Base-by-base conservation (phyloP, 1,284 basidiomycete genomes). In the Marasmius oreades region DNA sequence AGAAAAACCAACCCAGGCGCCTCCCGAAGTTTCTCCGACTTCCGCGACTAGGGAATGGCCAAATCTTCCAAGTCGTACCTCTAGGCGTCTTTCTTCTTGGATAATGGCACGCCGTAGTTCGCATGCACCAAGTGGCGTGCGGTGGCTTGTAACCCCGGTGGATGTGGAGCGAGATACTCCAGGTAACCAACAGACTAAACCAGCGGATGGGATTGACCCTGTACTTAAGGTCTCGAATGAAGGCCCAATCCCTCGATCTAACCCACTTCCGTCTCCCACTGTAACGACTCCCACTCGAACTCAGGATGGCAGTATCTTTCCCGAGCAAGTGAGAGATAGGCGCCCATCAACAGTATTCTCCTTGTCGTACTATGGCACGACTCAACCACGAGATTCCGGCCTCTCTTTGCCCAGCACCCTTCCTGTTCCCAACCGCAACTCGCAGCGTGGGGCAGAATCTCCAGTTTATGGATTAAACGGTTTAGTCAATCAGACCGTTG, bases 391-490 rank as follows among this genome's bases (percentile, higher is more conserved):
- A n/a, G 53, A 45, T 18, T 59, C 60, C n/a, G 52, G 58, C 7
- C 51, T 55, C 10, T 62, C 47, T 42, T 54, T 59, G 39, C 64
- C 58, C 5, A 55, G 58, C 36, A 60, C 60, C 33, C 18, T 53
- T 55, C 64, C 56, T 62, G 54, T 23, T 51, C 24, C 31, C 18
- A 43, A 22, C 20, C 37, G 34, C 51, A 54, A 33, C 33, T 52
- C 43, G 48, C 61, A 45, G 59, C 46, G 51, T 18, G 54, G 63
- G 33, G 64, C 69, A 28, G 71, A 74, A 50, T 81, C 80, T 7
- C 80, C 80, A 1, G 66, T 82, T 3, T 81, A 80, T 57, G 77
- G 78, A 24, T 68, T 82, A 23, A 69, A 76, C 39, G 76, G 77
- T 7, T 73, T 76, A 48, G 63, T 74, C 50, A 57, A 42, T 20